Base-by-base conservation (phyloP, 345 rosid species). In the Eucalyptus sideroxylon region DNA sequence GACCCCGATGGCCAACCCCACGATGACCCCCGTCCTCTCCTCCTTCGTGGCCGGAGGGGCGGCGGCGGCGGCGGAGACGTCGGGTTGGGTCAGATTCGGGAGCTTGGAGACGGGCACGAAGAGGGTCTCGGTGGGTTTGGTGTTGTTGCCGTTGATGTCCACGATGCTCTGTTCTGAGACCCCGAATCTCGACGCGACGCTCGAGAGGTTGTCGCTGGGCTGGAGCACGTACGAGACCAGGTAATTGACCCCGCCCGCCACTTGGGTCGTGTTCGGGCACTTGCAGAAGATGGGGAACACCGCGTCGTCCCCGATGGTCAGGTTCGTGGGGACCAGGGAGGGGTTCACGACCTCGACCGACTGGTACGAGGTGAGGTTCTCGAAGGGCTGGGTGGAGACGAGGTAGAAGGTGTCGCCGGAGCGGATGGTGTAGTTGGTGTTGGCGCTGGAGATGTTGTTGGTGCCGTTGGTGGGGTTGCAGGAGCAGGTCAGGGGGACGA, bases 191-290 rank as follows among this genome's bases (percentile, higher is more conserved):
- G 97, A 90, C 40, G 97, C 96, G 69, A 96, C 92, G 8, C 86
- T 45, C 13, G 96, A 89, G 11, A 96, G 83, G 93, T 87, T 91
- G 87, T 96, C 98, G 60, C 93, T 93, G 87, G 95, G 93, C 87
- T 94, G 98, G 82, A 93, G 92, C 86, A 96, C 98, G 80, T 96
- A 94, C 87, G 98, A 95, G 45, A 95, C 87, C 44, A 96, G 91
- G 88, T 86, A 92, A 53, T 90, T 96, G 83, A 90, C 91, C 86
- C 80, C 86, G 51, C 77, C 91, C 30, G 49, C 87, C 82, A 50
- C 37, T 88, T 92, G 95, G 51, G 94, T 93, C 85, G 30, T 88
- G 90, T 94, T 91, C 23, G 95, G 96, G 53, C 98, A 96, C 94
- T 91, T 93, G 91, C 95, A 96, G 88, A 96, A 95, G 87, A 94